Conservation (phyloP, 2,329 filamentous ascomycete genomes). For the Claviceps digitariae region DNA sequence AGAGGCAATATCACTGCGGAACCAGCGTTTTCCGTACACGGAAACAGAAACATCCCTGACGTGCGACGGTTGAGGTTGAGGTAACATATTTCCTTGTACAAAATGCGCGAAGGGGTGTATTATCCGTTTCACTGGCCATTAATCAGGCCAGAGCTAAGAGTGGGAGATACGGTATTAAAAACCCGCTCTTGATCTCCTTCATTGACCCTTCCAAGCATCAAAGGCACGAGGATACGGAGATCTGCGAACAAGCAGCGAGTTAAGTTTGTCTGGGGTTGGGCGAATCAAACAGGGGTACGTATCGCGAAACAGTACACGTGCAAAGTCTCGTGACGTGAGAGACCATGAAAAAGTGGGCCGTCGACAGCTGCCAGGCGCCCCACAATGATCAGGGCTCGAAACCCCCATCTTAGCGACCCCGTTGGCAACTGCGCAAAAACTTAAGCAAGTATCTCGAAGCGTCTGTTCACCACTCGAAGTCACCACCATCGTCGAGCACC, state of each 20-base stretch:
- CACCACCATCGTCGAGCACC: constrained; percentile 20
- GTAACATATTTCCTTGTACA: not conserved
- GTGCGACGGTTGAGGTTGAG: not conserved
- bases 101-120: not conserved
- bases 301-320: not conserved
- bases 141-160: not conserved
- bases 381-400: constrained; percentile 21
- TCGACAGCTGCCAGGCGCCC: not conserved
- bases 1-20: not conserved
- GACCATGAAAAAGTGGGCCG: not conserved
- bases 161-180: not conserved
- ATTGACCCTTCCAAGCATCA: not conserved
- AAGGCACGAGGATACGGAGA: not conserved
- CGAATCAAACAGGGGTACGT: not conserved
- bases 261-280: not conserved
- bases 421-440: constrained; percentile 17
- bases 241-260: not conserved
- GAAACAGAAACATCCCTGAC: not conserved
- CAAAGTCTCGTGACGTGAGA: not conserved
- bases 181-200: not conserved
- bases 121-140: not conserved
- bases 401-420: constrained; percentile 28
- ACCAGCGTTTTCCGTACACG: not conserved
- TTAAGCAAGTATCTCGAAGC: constrained; percentile 8
- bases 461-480: constrained; percentile 13